These are phyloP conservation scores for Cyberlindnera bimundalis DNA, from an alignment of 805 yeast genomes.

Conservation along the genomic window DNA sequence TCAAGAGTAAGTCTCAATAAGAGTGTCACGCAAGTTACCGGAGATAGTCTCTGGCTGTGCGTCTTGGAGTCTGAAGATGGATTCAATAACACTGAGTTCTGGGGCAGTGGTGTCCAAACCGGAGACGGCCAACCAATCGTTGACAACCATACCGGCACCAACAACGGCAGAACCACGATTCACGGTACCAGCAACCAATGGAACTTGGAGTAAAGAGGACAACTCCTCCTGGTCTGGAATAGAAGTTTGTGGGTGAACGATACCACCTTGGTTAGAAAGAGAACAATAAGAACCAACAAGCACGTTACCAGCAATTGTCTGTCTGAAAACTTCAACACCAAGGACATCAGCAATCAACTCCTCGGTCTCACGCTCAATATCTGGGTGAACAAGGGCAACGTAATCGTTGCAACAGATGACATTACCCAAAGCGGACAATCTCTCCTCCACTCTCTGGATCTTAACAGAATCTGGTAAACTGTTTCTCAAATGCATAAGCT, in stretches of 20 bases:
- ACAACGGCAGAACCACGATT: conserved; percentile 97
- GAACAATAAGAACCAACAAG: conserved; percentile 96
- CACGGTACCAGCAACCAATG: conserved; percentile 97
- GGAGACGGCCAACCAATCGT: conserved; percentile 96
- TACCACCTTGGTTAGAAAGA: conserved; percentile 94
- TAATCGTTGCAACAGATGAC: conserved; percentile 98
- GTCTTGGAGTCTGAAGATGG: conserved; percentile 90
- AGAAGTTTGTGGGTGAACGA: conserved; percentile 96
- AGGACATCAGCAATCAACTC: conserved; percentile 96
- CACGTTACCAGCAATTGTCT: conserved; percentile 97
- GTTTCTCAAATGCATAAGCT: conserved; percentile 94
- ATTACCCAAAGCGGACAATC: conserved; percentile 94
- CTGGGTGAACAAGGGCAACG: conserved; percentile 98
- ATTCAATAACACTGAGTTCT: conserved; percentile 93
- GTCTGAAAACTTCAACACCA: conserved; percentile 99
- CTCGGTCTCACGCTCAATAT: conserved; percentile 98
- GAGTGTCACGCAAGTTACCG: conserved; percentile 84
- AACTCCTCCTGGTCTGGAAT: conserved; percentile 98
- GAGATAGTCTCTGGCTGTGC: conserved; percentile 85
- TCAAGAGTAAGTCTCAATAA: conserved; percentile 84
- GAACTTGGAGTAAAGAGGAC: conserved; percentile 92
- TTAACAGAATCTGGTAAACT: conserved; percentile 92
- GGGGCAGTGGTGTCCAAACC: conserved; percentile 99
- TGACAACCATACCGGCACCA: conserved; percentile 98
- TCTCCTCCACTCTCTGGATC: conserved; percentile 97